phyloP scores from a whole-genome alignment of 495 filamentous ascomycete genomes.

The Arthonia radiata region DNA sequence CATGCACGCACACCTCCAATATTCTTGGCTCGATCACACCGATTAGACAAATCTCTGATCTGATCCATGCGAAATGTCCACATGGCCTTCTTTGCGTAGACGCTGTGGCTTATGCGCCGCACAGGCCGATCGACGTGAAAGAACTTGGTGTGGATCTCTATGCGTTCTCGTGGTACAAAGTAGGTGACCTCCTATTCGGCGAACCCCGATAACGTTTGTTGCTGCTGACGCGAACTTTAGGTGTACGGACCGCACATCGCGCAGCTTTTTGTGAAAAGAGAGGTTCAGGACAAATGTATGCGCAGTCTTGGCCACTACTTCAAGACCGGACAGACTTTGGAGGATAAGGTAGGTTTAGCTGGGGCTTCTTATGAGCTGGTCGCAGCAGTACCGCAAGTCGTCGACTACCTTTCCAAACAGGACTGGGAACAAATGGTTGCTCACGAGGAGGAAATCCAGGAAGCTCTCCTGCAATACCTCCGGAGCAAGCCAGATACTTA shows the following conservation, averaged over 20 bases:
- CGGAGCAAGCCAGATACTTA: slow-evolving; percentile 16
- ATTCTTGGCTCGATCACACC: slow-evolving; percentile 45
- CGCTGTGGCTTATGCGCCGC: slow-evolving; percentile 46
- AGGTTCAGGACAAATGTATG: slow-evolving; percentile 21
- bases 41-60: slow-evolving; percentile 26
- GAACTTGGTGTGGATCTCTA: slow-evolving; percentile 47
- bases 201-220: background rate
- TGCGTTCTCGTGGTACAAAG: slow-evolving; percentile 53
- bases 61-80: slow-evolving; percentile 29
- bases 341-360: slow-evolving; percentile 38
- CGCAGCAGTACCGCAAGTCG: slow-evolving; percentile 27
- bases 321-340: slow-evolving; percentile 28
- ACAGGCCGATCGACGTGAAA: slow-evolving; percentile 38
- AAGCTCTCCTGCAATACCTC: slow-evolving; percentile 31
- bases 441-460: too few species aligned
- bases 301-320: slow-evolving; percentile 39
- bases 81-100: slow-evolving; percentile 27
- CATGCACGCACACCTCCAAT: slow-evolving; percentile 45
- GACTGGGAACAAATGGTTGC: slow-evolving; percentile 27
- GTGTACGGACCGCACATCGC: slow-evolving; percentile 50
- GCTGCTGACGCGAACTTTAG: slow-evolving; percentile 6
- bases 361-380: slow-evolving; percentile 42
- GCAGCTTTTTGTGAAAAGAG: slow-evolving; percentile 32
- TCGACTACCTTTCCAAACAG: slow-evolving; percentile 26
- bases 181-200: slow-evolving; percentile 4